Base-by-base conservation (phyloP, 495 filamentous ascomycete species). In the Letharia lupina region DNA sequence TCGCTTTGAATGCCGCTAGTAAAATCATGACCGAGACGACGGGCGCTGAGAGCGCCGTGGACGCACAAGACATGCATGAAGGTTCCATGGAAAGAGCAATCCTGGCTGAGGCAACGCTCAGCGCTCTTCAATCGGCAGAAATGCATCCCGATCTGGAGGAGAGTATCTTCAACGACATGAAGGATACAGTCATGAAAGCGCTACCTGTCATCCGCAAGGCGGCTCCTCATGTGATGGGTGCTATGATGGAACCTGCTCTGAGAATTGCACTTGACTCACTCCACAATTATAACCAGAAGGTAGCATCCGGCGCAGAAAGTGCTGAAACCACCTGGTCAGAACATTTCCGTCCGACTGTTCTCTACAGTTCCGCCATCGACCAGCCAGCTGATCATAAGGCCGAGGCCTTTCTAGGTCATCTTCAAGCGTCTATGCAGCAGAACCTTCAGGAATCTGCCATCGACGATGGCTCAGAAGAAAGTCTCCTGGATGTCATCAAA, bases 41-140 rank as follows among this genome's bases (percentile, higher is more conserved):
- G 31, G 65, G 20, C 28, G 61, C 62, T 23, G 68, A 70, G 41
- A 69, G 67, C 40, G 45, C 45, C 48, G 28, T 37, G 15, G 67
- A 66, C 31, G 39, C 35, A 18, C 61, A 41, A 1, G 23, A 10
- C 6, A 31, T 63, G 18, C 67, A 65, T 48, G 54, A 70, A 65
- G 62, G 62, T n/a, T 58, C 62, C 41, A 69, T 65, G 62, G 69
- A 77, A 64, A 73, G 76, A 37, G 76, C 76, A 11, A 61, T 78
- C 42, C 56, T 77, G 28, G 76, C 69, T 47, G 76, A 78, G 62
- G 75, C 76, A 37, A 63, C 70, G 41, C 48, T 72, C 33, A 66
- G 41, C 20, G 70, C 70, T 64, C 56, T 72, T 15, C 69, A 71
- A 28, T 62, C 62, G 33, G 31, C 33, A 10, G 47, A 59, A 20